Evolutionary conservation across 768 basidiomycete species (phyloP).

Genomic region (Suillus fuscotomentosus): DNA sequence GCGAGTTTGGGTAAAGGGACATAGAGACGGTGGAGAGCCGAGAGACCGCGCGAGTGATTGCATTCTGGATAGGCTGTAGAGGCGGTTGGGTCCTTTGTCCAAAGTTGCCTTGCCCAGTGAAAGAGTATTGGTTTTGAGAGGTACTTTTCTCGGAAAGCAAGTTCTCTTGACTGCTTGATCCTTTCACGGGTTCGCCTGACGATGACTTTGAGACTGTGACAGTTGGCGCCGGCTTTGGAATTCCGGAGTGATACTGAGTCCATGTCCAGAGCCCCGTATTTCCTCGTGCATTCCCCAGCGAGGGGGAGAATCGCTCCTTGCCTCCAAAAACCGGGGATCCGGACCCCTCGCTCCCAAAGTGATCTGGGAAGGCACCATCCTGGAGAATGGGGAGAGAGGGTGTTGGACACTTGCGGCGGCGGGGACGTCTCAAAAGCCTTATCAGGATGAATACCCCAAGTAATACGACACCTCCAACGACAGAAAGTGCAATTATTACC

Average conservation of each 20-base stretch:
- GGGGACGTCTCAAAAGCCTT: conserved; percentile 49
- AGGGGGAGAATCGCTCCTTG: conserved; percentile 53
- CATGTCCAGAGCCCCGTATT: conserved; percentile 53
- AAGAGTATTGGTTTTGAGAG: conserved; percentile 23
- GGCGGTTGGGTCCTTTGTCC: conserved; percentile 26
- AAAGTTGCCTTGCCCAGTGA: conserved; percentile 22
- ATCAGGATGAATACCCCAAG: conserved; percentile 47
- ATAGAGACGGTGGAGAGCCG: conserved; percentile 42
- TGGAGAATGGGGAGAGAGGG: conserved; percentile 76
- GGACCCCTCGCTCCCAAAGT: conserved; percentile 40
- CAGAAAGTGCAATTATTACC: conserved; percentile 50
- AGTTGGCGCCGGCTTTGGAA: conserved; percentile 26
- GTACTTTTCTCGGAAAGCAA: conserved; percentile 7
- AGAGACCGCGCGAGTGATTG: conserved; percentile 39
- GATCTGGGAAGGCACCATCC: conserved; percentile 48
- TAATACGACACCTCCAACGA: conserved; percentile 50
- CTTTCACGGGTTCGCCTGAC: conserved; percentile 12
- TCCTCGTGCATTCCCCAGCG: conserved; percentile 32
- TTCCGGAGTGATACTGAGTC: conserved; percentile 50
- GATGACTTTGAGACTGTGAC: conserved; percentile 24
- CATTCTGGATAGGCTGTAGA: conserved; percentile 41
- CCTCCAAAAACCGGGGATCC: conserved; percentile 81
- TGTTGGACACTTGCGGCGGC: conserved; percentile 53
- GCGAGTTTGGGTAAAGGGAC: conserved; percentile 48
- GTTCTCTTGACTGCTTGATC: conserved; percentile 6